A percentile compares a stretch with the other conserved stretches of the same genome.
These are phyloP conservation scores for Ananas comosus DNA, from an alignment of 176 grass and related monocot species.

Conservation along the genomic window DNA sequence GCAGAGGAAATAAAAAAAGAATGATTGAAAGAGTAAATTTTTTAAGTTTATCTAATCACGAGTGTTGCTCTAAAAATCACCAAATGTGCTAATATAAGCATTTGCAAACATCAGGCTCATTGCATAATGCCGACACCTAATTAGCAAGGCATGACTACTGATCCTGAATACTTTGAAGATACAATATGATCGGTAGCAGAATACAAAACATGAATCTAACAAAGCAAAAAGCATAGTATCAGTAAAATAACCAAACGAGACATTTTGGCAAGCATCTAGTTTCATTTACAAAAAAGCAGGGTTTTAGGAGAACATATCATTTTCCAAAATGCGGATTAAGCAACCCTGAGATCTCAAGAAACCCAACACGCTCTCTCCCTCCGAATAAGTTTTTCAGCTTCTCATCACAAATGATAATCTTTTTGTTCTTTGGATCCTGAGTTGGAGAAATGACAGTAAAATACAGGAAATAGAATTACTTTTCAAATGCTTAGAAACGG, in stretches of 20 bases:
- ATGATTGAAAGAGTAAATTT: too few relatives aligned
- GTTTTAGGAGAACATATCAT: constrained; percentile 6
- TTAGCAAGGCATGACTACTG: background rate
- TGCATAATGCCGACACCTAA: background rate
- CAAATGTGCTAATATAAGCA: background rate
- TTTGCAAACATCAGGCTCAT: constrained; percentile 1
- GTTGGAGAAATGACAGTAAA: constrained; percentile 2
- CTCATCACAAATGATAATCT: constrained; percentile 70
- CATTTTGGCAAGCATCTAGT: background rate
- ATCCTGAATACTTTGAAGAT: background rate
- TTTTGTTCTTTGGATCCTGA: constrained; percentile 74
- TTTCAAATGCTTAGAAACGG: background rate
- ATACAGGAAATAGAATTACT: background rate
- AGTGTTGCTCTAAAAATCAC: background rate
- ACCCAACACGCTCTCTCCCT: constrained; percentile 68
- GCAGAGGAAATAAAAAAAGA: too few relatives aligned
- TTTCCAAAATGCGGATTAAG: constrained; percentile 79
- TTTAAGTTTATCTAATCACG: too few relatives aligned
- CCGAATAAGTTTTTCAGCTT: constrained; percentile 73
- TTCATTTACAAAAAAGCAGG: background rate
- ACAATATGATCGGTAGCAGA: background rate
- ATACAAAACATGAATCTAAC: background rate
- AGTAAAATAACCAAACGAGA: background rate
- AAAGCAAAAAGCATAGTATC: background rate
- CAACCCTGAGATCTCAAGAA: constrained; percentile 82